phyloP scores from a whole-genome alignment of 140 eudicot genomes.

The Eryngium alpinum region DNA sequence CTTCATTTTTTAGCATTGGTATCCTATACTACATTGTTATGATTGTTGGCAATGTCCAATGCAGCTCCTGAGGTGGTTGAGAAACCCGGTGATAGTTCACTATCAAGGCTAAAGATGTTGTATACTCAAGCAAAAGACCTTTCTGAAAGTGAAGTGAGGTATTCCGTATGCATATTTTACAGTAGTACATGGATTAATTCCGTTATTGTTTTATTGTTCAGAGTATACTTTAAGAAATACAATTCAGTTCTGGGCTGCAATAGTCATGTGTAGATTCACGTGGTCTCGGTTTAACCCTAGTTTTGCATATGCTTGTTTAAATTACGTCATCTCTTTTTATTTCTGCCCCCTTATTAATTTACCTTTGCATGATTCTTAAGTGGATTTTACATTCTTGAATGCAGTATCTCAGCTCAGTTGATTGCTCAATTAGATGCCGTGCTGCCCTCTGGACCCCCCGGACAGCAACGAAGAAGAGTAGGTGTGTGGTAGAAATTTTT shows the following conservation, averaged over 20 bases:
- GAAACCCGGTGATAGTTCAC: slow-evolving; percentile 76
- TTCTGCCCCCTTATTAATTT: background rate
- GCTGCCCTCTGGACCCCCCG: slow-evolving; percentile 77
- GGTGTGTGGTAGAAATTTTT: slow-evolving; percentile 36
- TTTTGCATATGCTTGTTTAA: background rate
- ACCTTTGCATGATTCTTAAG: background rate
- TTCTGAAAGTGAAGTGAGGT: slow-evolving; percentile 77
- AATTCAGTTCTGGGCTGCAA: background rate
- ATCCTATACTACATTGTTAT: background rate
- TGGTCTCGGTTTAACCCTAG: too few species aligned
- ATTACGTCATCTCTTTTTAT: background rate
- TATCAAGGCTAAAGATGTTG: slow-evolving; percentile 64
- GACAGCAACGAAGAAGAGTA: slow-evolving; percentile 75
- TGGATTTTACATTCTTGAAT: slow-evolving; percentile 15
- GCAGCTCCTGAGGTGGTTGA: slow-evolving; percentile 91
- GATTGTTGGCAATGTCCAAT: slow-evolving; percentile 7
- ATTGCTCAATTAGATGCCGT: slow-evolving; percentile 57
- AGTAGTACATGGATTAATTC: too few species aligned
- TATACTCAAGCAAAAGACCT: slow-evolving; percentile 85
- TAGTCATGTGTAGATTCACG: too few species aligned
- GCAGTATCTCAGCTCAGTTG: slow-evolving; percentile 63
- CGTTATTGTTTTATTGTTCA: too few species aligned
- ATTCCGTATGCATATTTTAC: slow-evolving; percentile 27
- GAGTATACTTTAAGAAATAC: too few species aligned
- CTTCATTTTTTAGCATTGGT: slow-evolving; percentile 1